Evolutionary conservation across 495 filamentous ascomycete species (phyloP).

Genomic region (Trichodelitschia bisporula): DNA sequence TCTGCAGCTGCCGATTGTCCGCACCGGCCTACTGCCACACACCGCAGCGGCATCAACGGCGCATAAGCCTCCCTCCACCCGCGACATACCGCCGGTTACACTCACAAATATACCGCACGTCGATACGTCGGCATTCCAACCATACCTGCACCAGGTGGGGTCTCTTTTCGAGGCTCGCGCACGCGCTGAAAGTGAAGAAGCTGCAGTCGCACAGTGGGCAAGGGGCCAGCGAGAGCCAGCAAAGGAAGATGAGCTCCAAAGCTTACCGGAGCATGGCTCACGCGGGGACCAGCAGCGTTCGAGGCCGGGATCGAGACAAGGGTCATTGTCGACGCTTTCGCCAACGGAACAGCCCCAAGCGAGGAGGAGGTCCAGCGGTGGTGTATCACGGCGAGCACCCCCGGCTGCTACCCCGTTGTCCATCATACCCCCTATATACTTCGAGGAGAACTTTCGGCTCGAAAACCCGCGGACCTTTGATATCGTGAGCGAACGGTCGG

Average conservation of each 20-base stretch:
- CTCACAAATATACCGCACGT: slow-evolving; percentile 75
- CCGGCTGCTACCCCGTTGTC: slow-evolving; percentile 64
- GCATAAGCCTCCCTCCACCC: slow-evolving; percentile 63
- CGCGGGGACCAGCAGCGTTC: slow-evolving; percentile 4
- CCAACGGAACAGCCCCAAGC: slow-evolving; percentile 24
- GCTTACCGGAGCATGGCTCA: slow-evolving; percentile 17
- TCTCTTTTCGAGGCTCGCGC: slow-evolving; percentile 62
- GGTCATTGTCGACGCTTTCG: slow-evolving; percentile 9
- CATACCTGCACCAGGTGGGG: slow-evolving; percentile 65
- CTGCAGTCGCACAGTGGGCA: slow-evolving; percentile 16
- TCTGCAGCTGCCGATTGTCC: slow-evolving; percentile 69
- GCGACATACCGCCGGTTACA: slow-evolving; percentile 85
- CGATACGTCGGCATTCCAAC: slow-evolving; percentile 51
- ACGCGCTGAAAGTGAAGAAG: slow-evolving; percentile 40
- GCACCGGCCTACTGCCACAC: slow-evolving; percentile 63
- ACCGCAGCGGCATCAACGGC: slow-evolving; percentile 31
- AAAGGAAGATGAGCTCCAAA: slow-evolving; percentile 26
- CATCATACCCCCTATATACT: slow-evolving; percentile 81
- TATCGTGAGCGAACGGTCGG: slow-evolving; percentile 84
- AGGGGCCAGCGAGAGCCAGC: slow-evolving; percentile 20
- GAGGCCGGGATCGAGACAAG: slow-evolving; percentile 4
- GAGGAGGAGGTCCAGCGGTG: slow-evolving; percentile 26
- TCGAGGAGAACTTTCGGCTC: slow-evolving; percentile 82
- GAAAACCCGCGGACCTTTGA: slow-evolving; percentile 95
- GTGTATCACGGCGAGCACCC: slow-evolving; percentile 22